Percentiles rank a stretch among this genome's conserved stretches.
Conservation (phyloP, 768 basidiomycete species). For the Tulasnella sp. region DNA sequence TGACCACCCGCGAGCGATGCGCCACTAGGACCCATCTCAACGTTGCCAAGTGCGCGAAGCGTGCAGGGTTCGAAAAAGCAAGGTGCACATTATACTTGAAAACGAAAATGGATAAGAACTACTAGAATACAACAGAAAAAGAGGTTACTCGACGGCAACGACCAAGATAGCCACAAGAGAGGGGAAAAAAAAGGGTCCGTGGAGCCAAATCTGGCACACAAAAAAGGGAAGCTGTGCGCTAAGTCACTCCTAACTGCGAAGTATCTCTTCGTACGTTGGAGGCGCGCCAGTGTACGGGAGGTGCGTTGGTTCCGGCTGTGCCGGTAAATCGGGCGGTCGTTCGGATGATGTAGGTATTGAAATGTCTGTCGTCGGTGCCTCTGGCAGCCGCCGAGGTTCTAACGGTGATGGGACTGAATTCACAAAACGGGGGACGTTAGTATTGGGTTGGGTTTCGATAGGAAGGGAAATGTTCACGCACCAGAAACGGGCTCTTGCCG, state of each 20-base stretch:
- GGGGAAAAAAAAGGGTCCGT: neutral
- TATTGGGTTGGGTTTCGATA: neutral
- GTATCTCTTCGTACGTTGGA: neutral
- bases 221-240: neutral
- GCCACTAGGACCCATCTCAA: too few relatives aligned
- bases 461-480: neutral
- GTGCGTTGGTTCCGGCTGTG: neutral
- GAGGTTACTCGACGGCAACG: neutral
- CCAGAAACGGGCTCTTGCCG: neutral
- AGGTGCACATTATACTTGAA: neutral
- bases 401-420: neutral
- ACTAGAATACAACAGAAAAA: neutral
- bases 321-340: neutral
- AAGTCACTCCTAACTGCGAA: neutral
- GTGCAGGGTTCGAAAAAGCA: neutral
- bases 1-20: too few relatives aligned
- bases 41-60: too few relatives aligned
- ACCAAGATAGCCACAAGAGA: too few relatives aligned
- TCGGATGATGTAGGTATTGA: neutral
- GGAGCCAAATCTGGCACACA: neutral
- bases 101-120: neutral
- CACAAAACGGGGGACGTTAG: neutral
- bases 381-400: neutral
- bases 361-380: neutral
- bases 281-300: neutral